Percentiles rank a stretch among this genome's conserved stretches.
Conservation (phyloP, 2,329 filamentous ascomycete genomes). For the Cryphonectria naterciae region DNA sequence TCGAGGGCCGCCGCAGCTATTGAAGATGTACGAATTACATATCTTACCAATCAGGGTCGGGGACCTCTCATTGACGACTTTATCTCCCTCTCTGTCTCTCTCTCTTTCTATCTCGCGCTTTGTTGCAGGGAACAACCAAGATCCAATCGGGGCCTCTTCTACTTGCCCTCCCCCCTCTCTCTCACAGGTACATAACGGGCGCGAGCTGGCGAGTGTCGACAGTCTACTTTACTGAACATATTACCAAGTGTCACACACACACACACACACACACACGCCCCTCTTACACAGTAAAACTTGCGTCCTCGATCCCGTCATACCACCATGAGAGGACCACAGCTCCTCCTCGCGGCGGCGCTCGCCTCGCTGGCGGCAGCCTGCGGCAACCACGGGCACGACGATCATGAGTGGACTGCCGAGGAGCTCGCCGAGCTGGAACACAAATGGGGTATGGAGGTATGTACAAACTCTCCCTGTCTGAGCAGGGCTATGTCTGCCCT, state of each 20-base stretch:
- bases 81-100: not conserved
- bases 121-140: not conserved
- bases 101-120: not conserved
- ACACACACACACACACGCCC: not conserved
- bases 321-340: slow-evolving; percentile 34
- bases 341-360: slow-evolving; percentile 30
- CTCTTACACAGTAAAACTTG: not conserved
- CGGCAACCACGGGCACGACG: slow-evolving; percentile 42
- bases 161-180: too few species aligned
- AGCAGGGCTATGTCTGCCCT: not conserved
- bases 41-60: not conserved
- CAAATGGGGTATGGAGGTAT: slow-evolving; percentile 63
- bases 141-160: not conserved
- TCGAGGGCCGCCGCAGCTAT: not conserved
- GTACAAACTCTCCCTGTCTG: slow-evolving; percentile 29
- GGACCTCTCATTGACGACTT: not conserved
- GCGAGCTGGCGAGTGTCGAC: not conserved
- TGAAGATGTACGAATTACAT: not conserved
- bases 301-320: not conserved
- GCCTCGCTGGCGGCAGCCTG: slow-evolving; percentile 38
- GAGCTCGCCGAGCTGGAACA: slow-evolving; percentile 56
- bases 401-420: slow-evolving; percentile 53
- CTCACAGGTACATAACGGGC: not conserved
- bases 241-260: not conserved
- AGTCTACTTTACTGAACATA: not conserved